phyloP scores from a whole-genome alignment of 2,329 filamentous ascomycete species.

The Curvularia sp. region DNA sequence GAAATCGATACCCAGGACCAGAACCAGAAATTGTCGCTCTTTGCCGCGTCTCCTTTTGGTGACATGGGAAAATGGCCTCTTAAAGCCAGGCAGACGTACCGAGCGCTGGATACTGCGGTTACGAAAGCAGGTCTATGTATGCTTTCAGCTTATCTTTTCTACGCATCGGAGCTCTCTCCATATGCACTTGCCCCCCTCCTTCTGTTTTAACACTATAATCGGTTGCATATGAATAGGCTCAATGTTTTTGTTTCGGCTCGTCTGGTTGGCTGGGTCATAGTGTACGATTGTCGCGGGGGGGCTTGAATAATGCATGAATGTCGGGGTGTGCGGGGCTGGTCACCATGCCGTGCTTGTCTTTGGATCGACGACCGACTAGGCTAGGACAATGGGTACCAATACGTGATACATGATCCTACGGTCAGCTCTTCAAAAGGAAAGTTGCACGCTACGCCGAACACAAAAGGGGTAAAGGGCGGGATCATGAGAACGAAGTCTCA shows the following conservation, averaged over 20 bases:
- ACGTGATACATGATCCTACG: neutral
- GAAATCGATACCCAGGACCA: neutral
- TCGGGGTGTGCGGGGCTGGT: conserved; percentile 15
- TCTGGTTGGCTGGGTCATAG: conserved; percentile 11
- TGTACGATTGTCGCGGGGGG: neutral
- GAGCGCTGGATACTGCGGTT: conserved; percentile 1
- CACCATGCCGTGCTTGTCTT: conserved; percentile 3
- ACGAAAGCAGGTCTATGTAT: conserved; percentile 7
- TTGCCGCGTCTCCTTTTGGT: conserved; percentile 5
- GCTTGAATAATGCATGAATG: conserved; percentile 6
- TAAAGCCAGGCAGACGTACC: conserved; percentile 11
- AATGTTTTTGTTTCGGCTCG: neutral
- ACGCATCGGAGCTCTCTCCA: neutral
- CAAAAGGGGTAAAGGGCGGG: neutral
- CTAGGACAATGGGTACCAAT: neutral
- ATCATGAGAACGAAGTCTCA: neutral
- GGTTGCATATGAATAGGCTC: conserved; percentile 1
- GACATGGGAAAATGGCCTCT: conserved; percentile 13
- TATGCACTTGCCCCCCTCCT: neutral
- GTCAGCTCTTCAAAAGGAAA: neutral
- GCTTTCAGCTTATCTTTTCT: conserved; percentile 1
- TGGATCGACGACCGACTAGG: conserved; percentile 8
- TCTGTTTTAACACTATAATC: neutral
- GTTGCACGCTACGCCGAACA: neutral
- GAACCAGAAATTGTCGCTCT: conserved; percentile 22